Evolutionary conservation across 805 yeast genomes (phyloP), one percentile per base, ranked within the genome.

Genomic region (Metschnikowia arizonensis): DNA sequence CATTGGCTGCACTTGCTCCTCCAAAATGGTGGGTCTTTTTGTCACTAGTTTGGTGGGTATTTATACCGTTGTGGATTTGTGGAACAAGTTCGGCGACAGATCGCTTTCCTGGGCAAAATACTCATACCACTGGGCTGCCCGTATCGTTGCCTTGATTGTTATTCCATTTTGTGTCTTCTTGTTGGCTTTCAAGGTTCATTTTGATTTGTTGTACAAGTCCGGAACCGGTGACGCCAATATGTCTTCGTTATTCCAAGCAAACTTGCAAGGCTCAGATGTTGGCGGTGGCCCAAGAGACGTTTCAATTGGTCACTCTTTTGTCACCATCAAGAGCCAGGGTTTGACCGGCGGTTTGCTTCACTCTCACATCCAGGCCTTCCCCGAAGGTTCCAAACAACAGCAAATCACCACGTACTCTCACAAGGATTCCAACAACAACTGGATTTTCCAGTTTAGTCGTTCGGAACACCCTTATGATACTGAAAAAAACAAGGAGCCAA

Each of bases 21-120:
- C 89, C 47, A 93, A 93, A 68, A 88, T 90, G 96, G 98, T 93
- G 47, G 99, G 99, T 57, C 75, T 91, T 46, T 88, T 93, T 59
- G 87, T 88, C 49, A 91, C 95, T 46, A 65, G 88, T 14, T 69
- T 89, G 51, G 89, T 93, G 45, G 99, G 99, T 40, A 77, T 88
- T 50, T 88, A 91, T 67, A 89, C 97, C 18, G 73, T 87, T 32
- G 84, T 81, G 43, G 97, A 93, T 58, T 73, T 93, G 58, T 93
- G 97, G 96, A 73, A 69, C 57, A 79, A 79, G 63, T 78, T 88
- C 57, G 95, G 90, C 52, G 91, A 86, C 61, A 73, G 70, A 57
- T 59, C 74, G 10, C 61, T 85, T 53, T 55, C 76, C 3, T 71
- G 76, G 73, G 62, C 59, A 28, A 69, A 65, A 15, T 86, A 85